These are phyloP conservation scores for Apiospora sp. DNA, from an alignment of 2,329 filamentous ascomycete species.

Conservation along the genomic window DNA sequence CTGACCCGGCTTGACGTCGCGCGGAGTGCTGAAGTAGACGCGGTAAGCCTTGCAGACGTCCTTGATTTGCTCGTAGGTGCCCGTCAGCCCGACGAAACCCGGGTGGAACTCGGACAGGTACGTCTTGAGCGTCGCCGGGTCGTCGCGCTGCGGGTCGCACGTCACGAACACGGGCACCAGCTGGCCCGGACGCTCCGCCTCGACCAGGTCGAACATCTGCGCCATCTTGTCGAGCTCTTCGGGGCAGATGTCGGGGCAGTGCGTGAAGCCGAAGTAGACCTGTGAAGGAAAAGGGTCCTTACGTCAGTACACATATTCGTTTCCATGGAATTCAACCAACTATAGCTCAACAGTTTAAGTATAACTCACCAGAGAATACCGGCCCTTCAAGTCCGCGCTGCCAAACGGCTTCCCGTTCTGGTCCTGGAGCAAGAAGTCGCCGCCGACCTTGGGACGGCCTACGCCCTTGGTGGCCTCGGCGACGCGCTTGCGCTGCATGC, in stretches of 20 bases:
- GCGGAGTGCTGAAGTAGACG: slow-evolving; percentile 95
- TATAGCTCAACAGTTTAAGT: neutral
- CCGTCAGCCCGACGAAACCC: slow-evolving; percentile 86
- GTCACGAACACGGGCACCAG: slow-evolving; percentile 90
- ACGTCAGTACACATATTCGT: neutral
- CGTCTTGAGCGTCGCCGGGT: slow-evolving; percentile 80
- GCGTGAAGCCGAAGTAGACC: slow-evolving; percentile 98
- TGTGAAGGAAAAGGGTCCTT: slow-evolving; percentile 45
- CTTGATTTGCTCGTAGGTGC: slow-evolving; percentile 93
- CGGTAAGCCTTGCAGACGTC: slow-evolving; percentile 93
- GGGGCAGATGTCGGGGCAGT: slow-evolving; percentile 98
- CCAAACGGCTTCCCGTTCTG: slow-evolving; percentile 82
- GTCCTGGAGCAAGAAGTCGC: slow-evolving; percentile 82
- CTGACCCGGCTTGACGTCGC: slow-evolving; percentile 87
- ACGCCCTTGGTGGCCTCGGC: slow-evolving; percentile 94
- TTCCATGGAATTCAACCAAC: neutral
- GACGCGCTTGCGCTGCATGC: slow-evolving; percentile 87
- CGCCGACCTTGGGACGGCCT: slow-evolving; percentile 91
- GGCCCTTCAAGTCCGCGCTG: slow-evolving; percentile 83
- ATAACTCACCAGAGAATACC: slow-evolving; percentile 75
- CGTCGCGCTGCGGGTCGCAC: slow-evolving; percentile 93
- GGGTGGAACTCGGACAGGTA: slow-evolving; percentile 94
- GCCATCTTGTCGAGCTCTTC: slow-evolving; percentile 99
- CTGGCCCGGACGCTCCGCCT: slow-evolving; percentile 56
- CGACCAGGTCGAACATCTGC: slow-evolving; percentile 82